phyloP scores from a whole-genome alignment of 441 rosid species.

The Jatropha multifida region DNA sequence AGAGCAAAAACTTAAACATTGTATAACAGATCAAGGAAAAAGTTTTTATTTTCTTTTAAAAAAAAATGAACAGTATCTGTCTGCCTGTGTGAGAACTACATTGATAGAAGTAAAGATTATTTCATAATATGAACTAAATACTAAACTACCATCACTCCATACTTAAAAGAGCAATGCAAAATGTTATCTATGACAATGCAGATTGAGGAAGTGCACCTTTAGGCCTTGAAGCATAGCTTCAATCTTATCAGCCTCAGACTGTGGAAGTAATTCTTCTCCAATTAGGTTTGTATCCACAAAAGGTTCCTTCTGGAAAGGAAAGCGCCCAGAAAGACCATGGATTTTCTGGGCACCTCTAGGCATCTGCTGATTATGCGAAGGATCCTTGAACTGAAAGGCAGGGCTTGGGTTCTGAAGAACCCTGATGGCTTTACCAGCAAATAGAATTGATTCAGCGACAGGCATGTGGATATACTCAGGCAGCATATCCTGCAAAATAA shows the following conservation, averaged over 20 bases:
- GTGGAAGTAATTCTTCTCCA: constrained; percentile 88
- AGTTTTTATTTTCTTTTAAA: not conserved
- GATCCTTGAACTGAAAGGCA: constrained; percentile 63
- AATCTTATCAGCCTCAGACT: constrained; percentile 92
- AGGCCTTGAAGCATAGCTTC: constrained; percentile 85
- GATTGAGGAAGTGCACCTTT: constrained; percentile 51
- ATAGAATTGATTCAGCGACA: constrained; percentile 89
- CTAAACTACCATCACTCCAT: constrained; percentile 1
- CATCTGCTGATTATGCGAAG: constrained; percentile 48
- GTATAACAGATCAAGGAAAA: constrained; percentile 4
- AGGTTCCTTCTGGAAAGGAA: constrained; percentile 56
- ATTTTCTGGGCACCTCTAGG: constrained; percentile 53
- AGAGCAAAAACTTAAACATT: not conserved
- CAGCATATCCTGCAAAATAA: constrained; percentile 85
- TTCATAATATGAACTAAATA: constrained; percentile 9
- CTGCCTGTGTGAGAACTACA: not conserved
- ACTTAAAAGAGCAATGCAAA: constrained; percentile 7
- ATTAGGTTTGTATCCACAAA: constrained; percentile 44
- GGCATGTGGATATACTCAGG: constrained; percentile 90
- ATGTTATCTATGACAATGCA: constrained; percentile 5
- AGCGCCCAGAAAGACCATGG: constrained; percentile 53
- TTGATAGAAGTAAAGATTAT: not conserved
- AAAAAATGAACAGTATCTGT: not conserved
- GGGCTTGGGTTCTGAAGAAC: constrained; percentile 90
- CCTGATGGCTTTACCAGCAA: constrained; percentile 97